Conservation (phyloP, 176 grass and related monocot species). For the Dendrocalamus sinicus region DNA sequence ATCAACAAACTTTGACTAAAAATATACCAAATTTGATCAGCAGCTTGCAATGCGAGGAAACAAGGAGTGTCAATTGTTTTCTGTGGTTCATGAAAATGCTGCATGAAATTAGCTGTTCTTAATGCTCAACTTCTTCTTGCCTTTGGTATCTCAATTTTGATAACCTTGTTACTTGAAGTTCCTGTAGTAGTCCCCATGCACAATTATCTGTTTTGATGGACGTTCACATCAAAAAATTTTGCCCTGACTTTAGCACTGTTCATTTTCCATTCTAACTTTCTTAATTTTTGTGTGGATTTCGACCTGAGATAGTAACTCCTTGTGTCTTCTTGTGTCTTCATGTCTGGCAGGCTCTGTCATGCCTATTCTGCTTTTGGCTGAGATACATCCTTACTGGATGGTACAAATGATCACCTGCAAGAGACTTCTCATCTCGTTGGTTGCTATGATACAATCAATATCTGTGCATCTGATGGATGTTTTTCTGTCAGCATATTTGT, state of each 20-base stretch:
- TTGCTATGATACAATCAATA: neutral
- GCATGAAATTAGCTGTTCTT: conserved; percentile 5
- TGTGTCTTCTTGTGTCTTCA: conserved; percentile 28
- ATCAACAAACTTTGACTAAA: neutral
- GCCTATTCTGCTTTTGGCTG: conserved; percentile 87
- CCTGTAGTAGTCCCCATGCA: neutral
- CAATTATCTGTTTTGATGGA: neutral
- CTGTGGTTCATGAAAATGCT: neutral
- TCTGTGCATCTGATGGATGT: neutral
- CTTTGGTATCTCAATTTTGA: neutral
- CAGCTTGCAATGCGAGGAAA: too few relatives aligned
- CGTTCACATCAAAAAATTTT: neutral
- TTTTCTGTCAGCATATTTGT: neutral
- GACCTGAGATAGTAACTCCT: neutral
- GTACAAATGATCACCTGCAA: conserved; percentile 74
- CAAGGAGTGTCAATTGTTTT: neutral
- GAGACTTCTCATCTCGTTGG: neutral
- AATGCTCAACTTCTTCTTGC: neutral
- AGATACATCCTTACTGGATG: conserved; percentile 90
- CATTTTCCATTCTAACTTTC: neutral
- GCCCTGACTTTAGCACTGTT: neutral
- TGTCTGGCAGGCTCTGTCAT: conserved; percentile 76
- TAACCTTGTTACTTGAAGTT: neutral
- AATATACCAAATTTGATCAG: neutral
- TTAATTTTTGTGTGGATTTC: neutral